Evolutionary conservation across 352 stramenopile species (phyloP).

Genomic region (Phytophthora idaei): DNA sequence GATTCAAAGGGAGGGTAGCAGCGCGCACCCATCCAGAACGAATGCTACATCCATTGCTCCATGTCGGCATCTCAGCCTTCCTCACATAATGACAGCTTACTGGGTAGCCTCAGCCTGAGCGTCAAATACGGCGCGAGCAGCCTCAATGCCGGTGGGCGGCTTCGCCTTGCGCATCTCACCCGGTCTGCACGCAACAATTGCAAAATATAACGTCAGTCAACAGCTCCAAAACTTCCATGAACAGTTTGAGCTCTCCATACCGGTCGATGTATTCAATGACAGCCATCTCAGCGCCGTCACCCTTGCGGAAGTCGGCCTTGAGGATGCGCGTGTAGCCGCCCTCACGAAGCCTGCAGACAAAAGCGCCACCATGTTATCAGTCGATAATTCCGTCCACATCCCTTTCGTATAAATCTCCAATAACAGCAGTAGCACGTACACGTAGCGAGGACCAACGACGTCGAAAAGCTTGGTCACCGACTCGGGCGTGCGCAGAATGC

Average conservation of each 20-base stretch:
- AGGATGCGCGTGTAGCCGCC: conserved; percentile 97
- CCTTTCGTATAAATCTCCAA: background rate
- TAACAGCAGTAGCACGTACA: conserved; percentile 59
- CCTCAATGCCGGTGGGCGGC: conserved; percentile 62
- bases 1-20: no score
- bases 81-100: conserved; percentile 17
- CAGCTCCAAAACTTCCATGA: background rate
- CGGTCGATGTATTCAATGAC: conserved; percentile 98
- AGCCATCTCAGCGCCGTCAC: conserved; percentile 97
- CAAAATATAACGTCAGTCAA: conserved; percentile 1
- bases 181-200: conserved; percentile 42
- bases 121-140: conserved; percentile 54
- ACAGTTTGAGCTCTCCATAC: conserved; percentile 33
- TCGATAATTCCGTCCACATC: background rate
- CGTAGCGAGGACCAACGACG: conserved; percentile 95
- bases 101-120: conserved; percentile 30
- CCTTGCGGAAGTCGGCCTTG: conserved; percentile 92
- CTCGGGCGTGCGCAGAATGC: conserved; percentile 89
- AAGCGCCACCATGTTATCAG: conserved; percentile 17
- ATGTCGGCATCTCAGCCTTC: conserved; percentile 19
- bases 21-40: background rate
- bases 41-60: conserved; percentile 7
- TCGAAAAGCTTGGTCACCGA: conserved; percentile 97
- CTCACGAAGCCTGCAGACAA: conserved; percentile 50
- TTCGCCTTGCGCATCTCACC: conserved; percentile 88